Base-by-base conservation (phyloP, 345 rosid species). In the Lepidium sativum region DNA sequence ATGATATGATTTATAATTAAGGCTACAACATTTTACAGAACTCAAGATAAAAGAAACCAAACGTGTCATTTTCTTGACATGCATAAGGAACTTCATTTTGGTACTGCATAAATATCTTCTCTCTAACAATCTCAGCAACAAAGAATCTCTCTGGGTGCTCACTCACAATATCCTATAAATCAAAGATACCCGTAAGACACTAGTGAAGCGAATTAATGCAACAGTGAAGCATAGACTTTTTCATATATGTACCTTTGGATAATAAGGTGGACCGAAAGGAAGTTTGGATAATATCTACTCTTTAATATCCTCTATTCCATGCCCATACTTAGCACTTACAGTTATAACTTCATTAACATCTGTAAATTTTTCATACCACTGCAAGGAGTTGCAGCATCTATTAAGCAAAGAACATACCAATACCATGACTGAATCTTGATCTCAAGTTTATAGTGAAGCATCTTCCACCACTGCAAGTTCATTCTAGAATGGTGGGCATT, bases 121-220 rank as follows among this genome's bases (percentile, higher is more conserved):
- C 98, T 82, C 98, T 86, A 53, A 89, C 67, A 72, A 92, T 89
- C 82, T 92, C 98, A 43, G 87, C 75, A 42, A 92, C 90, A 77
- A 92, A 92, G 81, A 92, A 92, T 68, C 98, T 83, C 72, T 92
- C 97, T 62, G 98, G 98, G 61, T 92, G 98, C 82, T 92, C 97
- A 67, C 97, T 92, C 37, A 92, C 88, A 71, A 92, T 87, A 67
- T 86, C 94, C 97, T 92, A 82, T 34, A 63, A 68, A 68, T 66
- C 62, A 72, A 48, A n/a, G n/a, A 47, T 23, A 60, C 21, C 13
- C 21, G 39, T 43, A 11, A 32, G 45, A 66, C 63, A 44, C n/a
- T 16, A 54, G 16, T 5, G 16, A 33, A 34, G 12, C 4, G n/a
- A 42, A 60, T 11, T 43, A 49, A 43, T 60, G 53, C 45, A 13